Conservation (phyloP, 2,329 filamentous ascomycete genomes). For the Emmonsiellopsis sp. region DNA sequence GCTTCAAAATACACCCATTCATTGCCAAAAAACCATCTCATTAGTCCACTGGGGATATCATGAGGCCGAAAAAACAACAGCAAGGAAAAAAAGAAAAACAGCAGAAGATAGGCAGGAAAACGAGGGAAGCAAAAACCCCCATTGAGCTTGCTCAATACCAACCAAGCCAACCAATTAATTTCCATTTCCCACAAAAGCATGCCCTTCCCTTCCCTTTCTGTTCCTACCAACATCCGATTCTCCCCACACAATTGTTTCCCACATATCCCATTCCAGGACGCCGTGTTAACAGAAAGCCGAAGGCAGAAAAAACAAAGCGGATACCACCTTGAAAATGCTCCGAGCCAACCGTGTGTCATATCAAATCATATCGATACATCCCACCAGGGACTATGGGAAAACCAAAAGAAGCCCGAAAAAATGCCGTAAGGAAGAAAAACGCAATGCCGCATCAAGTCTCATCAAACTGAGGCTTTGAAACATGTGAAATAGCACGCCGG, state of each 20-base stretch:
- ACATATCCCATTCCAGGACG: neutral
- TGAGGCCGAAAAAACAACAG: neutral
- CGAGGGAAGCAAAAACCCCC: neutral
- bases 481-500: neutral
- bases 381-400: neutral
- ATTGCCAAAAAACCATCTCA: neutral
- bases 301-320: neutral
- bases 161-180: neutral
- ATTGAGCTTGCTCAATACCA: neutral
- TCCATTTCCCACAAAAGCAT: neutral
- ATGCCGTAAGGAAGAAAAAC: neutral
- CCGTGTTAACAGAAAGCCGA: neutral
- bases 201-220: neutral
- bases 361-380: constrained; percentile 2
- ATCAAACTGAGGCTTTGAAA: neutral
- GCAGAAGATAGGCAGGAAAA: neutral
- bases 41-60: neutral
- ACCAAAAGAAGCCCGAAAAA: neutral
- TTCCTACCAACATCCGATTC: constrained; percentile 2
- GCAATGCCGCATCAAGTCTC: neutral
- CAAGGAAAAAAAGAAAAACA: neutral
- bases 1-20: neutral
- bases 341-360: constrained; percentile 3
- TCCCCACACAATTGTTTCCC: neutral
- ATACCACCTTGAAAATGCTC: constrained; percentile 1